phyloP scores from a whole-genome alignment of 78 protist species.

The Corallochytrium limacisporum region DNA sequence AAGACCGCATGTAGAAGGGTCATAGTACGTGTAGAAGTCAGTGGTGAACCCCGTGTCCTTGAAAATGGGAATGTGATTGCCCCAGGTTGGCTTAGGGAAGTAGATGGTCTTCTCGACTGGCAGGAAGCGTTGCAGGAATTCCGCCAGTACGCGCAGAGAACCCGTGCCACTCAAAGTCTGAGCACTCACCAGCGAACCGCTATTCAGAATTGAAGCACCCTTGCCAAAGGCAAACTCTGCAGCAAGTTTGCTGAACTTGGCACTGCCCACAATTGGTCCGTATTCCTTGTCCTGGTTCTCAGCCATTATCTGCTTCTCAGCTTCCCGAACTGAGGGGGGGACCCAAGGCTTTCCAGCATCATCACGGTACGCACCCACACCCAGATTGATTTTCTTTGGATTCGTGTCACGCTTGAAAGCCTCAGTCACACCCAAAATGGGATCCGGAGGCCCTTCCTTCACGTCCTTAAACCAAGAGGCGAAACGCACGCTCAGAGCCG shows the following conservation, averaged over 20 bases:
- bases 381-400: constrained; percentile 30
- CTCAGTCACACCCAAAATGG: constrained; percentile 53
- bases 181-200: constrained; percentile 30
- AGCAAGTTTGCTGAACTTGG: constrained; percentile 25
- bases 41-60: constrained; percentile 41
- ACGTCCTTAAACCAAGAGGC: neutral
- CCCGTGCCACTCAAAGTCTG: constrained; percentile 96
- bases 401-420: constrained; percentile 47
- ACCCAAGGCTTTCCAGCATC: constrained; percentile 33
- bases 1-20: constrained; percentile 35
- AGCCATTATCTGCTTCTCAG: neutral
- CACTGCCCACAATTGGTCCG: constrained; percentile 57
- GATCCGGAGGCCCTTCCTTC: constrained; percentile 29
- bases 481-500: too few relatives aligned
- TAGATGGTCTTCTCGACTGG: constrained; percentile 27
- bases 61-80: constrained; percentile 59
- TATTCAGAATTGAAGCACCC: neutral
- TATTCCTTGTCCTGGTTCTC: constrained; percentile 56
- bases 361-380: constrained; percentile 52
- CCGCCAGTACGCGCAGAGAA: constrained; percentile 66
- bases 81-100: constrained; percentile 94
- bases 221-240: constrained; percentile 28
- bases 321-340: neutral
- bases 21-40: constrained; percentile 56
- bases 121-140: constrained; percentile 39